Evolutionary conservation across 75 land plant species (phyloP).

Genomic region (Cryptomeria japonica): DNA sequence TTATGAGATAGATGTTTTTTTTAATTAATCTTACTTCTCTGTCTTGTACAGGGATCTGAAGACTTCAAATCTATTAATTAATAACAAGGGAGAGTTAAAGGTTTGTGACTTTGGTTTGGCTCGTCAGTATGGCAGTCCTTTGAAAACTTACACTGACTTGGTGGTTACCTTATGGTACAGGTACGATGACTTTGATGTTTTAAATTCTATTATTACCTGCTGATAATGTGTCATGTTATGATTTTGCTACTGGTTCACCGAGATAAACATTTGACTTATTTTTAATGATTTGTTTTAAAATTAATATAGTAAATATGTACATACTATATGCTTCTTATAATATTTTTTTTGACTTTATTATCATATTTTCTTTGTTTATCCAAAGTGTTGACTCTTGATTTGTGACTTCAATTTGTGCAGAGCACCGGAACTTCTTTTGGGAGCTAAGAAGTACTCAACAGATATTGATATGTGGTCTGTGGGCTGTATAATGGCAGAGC

Average conservation of each 20-base stretch:
- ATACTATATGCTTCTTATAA: background rate
- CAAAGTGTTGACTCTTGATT: background rate
- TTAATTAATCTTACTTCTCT: background rate
- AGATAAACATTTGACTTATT: background rate
- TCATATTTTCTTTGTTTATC: background rate
- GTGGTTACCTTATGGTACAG: slow-evolving; percentile 52
- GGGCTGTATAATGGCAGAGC: slow-evolving; percentile 61
- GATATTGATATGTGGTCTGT: slow-evolving; percentile 60
- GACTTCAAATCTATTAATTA: slow-evolving; percentile 38
- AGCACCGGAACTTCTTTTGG: slow-evolving; percentile 53
- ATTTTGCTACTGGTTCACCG: background rate
- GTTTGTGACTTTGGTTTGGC: slow-evolving; percentile 41
- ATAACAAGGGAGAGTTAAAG: slow-evolving; percentile 33
- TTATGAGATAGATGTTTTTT: background rate
- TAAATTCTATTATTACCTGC: background rate
- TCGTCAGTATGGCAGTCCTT: slow-evolving; percentile 43
- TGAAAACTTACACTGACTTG: slow-evolving; percentile 25
- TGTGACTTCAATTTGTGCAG: slow-evolving; percentile 10
- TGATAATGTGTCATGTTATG: background rate
- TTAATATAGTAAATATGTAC: background rate
- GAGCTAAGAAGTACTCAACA: slow-evolving; percentile 44
- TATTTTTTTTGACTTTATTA: too few species aligned
- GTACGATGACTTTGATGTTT: background rate
- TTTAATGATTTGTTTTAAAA: background rate
- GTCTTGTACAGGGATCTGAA: slow-evolving; percentile 29